Conservation (phyloP, 345 rosid species). For the Euphorbia pulcherrima region DNA sequence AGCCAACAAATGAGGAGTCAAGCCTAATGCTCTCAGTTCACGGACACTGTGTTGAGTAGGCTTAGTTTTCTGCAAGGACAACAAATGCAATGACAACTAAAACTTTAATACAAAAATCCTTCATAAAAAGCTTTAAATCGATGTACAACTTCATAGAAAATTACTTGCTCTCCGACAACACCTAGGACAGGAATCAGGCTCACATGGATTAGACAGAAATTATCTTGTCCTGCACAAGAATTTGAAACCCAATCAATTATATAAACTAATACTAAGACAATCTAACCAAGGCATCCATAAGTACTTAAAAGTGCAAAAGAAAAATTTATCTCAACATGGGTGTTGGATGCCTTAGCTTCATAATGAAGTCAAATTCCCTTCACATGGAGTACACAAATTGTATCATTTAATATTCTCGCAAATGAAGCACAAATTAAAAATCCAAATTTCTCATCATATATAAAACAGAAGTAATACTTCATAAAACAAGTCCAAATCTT, state of each 20-base stretch:
- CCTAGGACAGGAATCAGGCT: conserved; percentile 36
- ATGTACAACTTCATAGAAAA: neutral
- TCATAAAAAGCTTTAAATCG: neutral
- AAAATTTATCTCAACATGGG: neutral
- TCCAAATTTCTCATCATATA: neutral
- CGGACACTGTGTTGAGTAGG: conserved; percentile 38
- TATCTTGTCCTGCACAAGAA: conserved; percentile 33
- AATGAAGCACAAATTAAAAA: neutral
- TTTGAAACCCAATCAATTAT: conserved; percentile 17
- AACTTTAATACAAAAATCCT: neutral
- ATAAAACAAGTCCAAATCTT: neutral
- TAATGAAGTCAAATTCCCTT: neutral
- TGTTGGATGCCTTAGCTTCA: neutral
- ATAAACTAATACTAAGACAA: neutral
- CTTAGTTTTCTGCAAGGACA: conserved; percentile 31
- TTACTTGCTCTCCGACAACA: conserved; percentile 37
- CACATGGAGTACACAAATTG: neutral
- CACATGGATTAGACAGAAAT: conserved; percentile 35
- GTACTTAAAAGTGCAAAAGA: neutral
- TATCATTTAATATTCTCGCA: neutral
- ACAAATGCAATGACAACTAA: neutral
- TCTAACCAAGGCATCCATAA: neutral
- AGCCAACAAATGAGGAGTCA: conserved; percentile 34
- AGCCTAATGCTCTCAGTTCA: conserved; percentile 37
- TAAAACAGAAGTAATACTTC: neutral